These are phyloP conservation scores for Glycine soja DNA, from an alignment of 306 rosid species.

Conservation along the genomic window DNA sequence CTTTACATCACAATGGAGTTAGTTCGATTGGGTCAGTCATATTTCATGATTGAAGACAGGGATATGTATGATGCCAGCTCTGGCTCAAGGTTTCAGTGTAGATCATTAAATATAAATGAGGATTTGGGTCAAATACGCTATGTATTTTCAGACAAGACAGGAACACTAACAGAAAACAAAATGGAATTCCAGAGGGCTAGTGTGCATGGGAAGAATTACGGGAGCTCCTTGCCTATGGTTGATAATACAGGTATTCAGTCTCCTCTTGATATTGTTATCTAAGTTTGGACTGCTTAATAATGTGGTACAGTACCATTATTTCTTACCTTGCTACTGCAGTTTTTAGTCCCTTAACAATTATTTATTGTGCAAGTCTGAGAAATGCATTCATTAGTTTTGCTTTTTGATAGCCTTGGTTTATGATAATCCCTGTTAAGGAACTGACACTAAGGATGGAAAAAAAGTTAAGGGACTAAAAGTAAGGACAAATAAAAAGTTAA, in stretches of 20 bases:
- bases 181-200: constrained; percentile 97
- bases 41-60: constrained; percentile 91
- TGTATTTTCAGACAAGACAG: constrained; percentile 94
- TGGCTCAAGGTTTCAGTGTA: constrained; percentile 93
- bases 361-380: constrained; percentile 17
- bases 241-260: constrained; percentile 62
- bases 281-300: constrained; percentile 21
- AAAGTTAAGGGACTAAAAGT: no score
- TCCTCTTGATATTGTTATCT: constrained; percentile 33
- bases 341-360: constrained; percentile 19
- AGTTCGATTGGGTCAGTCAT: constrained; percentile 97
- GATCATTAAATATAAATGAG: constrained; percentile 96
- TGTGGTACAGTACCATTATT: constrained; percentile 17
- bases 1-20: constrained; percentile 97
- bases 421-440: not conserved
- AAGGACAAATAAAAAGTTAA: no score
- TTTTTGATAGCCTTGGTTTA: constrained; percentile 32
- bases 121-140: constrained; percentile 98
- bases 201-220: constrained; percentile 71
- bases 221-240: constrained; percentile 54
- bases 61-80: constrained; percentile 75
- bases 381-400: constrained; percentile 24
- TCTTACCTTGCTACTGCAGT: constrained; percentile 26
- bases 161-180: constrained; percentile 96
- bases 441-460: no score